Percentiles rank a stretch among this genome's conserved stretches.
Conservation (phyloP, 2,329 filamentous ascomycete genomes). For the Tolypocladium cylindrosporum region DNA sequence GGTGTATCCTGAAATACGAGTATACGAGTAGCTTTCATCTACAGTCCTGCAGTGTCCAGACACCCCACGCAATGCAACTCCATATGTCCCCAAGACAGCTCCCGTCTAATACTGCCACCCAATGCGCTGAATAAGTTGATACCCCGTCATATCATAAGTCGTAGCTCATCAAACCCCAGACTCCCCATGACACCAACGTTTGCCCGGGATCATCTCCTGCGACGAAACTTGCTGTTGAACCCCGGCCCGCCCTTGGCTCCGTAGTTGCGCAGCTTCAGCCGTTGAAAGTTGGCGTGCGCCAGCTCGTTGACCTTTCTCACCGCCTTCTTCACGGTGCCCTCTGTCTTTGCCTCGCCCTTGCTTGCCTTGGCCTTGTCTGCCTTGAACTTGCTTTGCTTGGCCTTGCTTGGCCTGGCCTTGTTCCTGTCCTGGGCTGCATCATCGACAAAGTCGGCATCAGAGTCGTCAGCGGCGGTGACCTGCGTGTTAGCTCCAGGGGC, state of each 20-base stretch:
- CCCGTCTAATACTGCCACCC: not conserved
- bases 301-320: slow-evolving; percentile 53
- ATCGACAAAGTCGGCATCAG: not conserved
- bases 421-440: not conserved
- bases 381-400: too few relatives aligned
- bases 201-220: slow-evolving; percentile 23
- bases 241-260: slow-evolving; percentile 53
- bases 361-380: slow-evolving; percentile 5
- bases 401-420: not conserved
- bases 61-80: not conserved
- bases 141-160: not conserved
- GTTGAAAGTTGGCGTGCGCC: slow-evolving; percentile 57
- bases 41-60: not conserved
- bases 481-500: slow-evolving; percentile 6
- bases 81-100: not conserved
- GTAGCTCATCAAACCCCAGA: not conserved
- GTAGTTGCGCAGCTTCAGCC: slow-evolving; percentile 51
- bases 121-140: not conserved
- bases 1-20: too few relatives aligned
- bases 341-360: slow-evolving; percentile 23
- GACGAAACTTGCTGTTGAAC: slow-evolving; percentile 47
- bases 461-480: slow-evolving; percentile 6
- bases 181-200: not conserved
- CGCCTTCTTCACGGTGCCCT: slow-evolving; percentile 38
- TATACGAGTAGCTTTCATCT: not conserved